Evolutionary conservation across 2,329 filamentous ascomycete species (phyloP).

Genomic region (Botrytis galanthina): DNA sequence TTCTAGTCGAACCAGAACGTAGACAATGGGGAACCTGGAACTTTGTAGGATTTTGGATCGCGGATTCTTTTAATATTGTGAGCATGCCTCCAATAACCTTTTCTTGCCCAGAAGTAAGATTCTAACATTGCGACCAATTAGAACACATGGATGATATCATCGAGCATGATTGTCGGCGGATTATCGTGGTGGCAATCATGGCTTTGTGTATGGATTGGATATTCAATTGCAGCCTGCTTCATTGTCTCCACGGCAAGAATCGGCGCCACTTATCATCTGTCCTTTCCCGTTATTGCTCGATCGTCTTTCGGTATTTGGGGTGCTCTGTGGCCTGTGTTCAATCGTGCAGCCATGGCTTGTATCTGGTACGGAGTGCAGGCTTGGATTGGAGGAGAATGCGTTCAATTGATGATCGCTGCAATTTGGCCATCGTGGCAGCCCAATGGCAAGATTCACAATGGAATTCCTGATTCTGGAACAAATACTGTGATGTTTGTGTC

Average conservation of each 20-base stretch:
- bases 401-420: constrained; percentile 82
- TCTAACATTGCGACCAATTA: constrained; percentile 36
- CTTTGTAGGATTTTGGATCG: constrained; percentile 85
- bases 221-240: constrained; percentile 73
- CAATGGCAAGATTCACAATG: constrained; percentile 59
- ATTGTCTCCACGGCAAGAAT: constrained; percentile 77
- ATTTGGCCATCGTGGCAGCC: constrained; percentile 63
- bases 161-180: constrained; percentile 71
- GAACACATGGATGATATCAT: constrained; percentile 93
- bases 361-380: constrained; percentile 85
- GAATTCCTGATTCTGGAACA: constrained; percentile 67
- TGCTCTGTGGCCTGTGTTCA: constrained; percentile 83
- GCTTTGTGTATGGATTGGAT: constrained; percentile 86
- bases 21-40: constrained; percentile 86
- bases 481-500: constrained; percentile 72
- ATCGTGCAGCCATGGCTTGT: constrained; percentile 76
- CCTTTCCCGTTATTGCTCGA: constrained; percentile 77
- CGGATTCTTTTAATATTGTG: constrained; percentile 78
- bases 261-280: constrained; percentile 83
- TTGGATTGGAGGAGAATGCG: constrained; percentile 82
- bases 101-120: constrained; percentile 16
- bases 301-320: constrained; percentile 88
- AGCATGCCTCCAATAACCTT: constrained; percentile 27
- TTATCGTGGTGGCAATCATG: constrained; percentile 91
- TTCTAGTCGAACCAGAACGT: constrained; percentile 67